These are phyloP conservation scores for Colletotrichum sp. DNA, from an alignment of 2,329 filamentous ascomycete species.

Conservation along the genomic window DNA sequence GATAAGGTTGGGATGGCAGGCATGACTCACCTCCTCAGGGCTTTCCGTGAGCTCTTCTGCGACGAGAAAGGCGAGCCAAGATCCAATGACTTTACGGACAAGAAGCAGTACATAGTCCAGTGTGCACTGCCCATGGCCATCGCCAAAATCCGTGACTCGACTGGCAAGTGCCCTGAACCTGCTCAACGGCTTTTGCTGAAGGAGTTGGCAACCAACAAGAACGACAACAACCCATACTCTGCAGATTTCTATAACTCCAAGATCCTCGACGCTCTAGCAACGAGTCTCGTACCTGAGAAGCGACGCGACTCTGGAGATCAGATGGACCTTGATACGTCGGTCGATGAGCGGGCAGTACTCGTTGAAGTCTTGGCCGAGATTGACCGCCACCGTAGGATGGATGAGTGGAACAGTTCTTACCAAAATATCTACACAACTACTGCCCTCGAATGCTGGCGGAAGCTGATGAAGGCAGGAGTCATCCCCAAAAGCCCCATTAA, in stretches of 20 bases:
- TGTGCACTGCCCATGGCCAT: constrained; percentile 83
- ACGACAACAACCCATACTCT: constrained; percentile 85
- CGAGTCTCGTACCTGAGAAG: constrained; percentile 58
- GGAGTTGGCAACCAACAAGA: constrained; percentile 92
- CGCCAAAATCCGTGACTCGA: constrained; percentile 74
- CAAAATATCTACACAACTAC: constrained; percentile 71
- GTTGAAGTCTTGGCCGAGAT: constrained; percentile 65
- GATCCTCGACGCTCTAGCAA: constrained; percentile 69
- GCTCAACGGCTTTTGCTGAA: constrained; percentile 88
- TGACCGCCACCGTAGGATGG: constrained; percentile 69
- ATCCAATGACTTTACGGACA: constrained; percentile 91
- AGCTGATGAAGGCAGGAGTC: constrained; percentile 68
- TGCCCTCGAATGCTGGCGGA: constrained; percentile 64
- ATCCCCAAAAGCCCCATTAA: constrained; percentile 59
- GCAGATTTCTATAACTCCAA: constrained; percentile 89
- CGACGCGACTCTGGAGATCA: constrained; percentile 39
- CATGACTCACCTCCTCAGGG: constrained; percentile 81
- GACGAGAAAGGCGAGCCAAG: constrained; percentile 78
- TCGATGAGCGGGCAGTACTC: constrained; percentile 52
- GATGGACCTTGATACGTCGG: constrained; percentile 37
- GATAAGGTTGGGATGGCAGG: constrained; percentile 77
- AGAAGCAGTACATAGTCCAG: constrained; percentile 83
- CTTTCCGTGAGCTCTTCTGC: constrained; percentile 90
- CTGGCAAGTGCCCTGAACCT: constrained; percentile 77
- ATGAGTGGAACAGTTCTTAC: constrained; percentile 72